These are phyloP conservation scores for Nemania sp. DNA, from an alignment of 2,329 filamentous ascomycete genomes.

Conservation along the genomic window DNA sequence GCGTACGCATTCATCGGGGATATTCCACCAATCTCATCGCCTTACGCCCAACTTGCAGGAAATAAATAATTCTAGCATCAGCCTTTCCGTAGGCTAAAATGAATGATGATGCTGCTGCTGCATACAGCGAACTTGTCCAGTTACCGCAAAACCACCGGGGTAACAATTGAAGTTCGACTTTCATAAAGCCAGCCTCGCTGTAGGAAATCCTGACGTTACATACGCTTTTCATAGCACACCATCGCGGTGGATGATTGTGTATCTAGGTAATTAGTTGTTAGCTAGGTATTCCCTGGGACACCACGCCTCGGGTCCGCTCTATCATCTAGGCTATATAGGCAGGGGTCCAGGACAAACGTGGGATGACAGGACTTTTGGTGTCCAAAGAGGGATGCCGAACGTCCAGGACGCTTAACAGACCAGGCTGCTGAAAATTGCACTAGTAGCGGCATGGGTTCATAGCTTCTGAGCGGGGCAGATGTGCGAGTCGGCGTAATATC, in stretches of 20 bases:
- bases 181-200: no score
- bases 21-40: constrained; percentile 18
- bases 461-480: constrained; percentile 13
- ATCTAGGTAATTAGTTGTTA: neutral
- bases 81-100: constrained; percentile 18
- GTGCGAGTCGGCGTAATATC: neutral
- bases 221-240: neutral
- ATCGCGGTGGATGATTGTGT: neutral
- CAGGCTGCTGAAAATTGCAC: constrained; percentile 5
- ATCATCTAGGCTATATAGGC: neutral
- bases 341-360: constrained; percentile 13
- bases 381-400: constrained; percentile 25
- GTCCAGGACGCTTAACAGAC: neutral
- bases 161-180: constrained; percentile 1
- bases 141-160: no score
- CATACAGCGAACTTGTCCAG: no score
- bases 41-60: neutral
- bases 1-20: neutral
- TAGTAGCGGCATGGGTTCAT: constrained; percentile 8
- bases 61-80: constrained; percentile 1
- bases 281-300: neutral
- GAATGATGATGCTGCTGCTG: constrained; percentile 9
- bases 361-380: constrained; percentile 14
- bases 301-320: constrained; percentile 11
- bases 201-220: constrained; percentile 11